These are phyloP conservation scores for Athelia psychrophila DNA, from an alignment of 1,284 basidiomycete genomes.

Conservation along the genomic window DNA sequence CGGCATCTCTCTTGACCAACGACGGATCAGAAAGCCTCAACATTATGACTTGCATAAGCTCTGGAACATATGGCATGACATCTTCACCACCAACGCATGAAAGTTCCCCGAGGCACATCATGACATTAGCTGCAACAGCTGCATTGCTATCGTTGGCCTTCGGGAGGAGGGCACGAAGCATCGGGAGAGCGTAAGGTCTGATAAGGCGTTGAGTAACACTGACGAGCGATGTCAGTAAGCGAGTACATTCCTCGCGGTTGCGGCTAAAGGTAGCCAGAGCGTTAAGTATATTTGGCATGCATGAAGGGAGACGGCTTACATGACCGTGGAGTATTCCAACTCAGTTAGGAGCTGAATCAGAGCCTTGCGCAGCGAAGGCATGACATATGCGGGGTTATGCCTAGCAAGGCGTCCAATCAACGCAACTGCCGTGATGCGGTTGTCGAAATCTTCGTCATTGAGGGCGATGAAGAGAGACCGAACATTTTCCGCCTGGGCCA, in stretches of 20 bases:
- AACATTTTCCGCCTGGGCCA: constrained; percentile 99
- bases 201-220: constrained; percentile 92
- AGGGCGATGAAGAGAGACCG: constrained; percentile 96
- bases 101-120: constrained; percentile 95
- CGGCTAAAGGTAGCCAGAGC: constrained; percentile 40
- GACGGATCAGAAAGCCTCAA: constrained; percentile 86
- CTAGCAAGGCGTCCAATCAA: constrained; percentile 94
- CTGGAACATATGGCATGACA: constrained; percentile 77
- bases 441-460: constrained; percentile 96
- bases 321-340: constrained; percentile 92
- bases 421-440: constrained; percentile 86
- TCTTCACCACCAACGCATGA: constrained; percentile 95
- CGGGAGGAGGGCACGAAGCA: constrained; percentile 87
- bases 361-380: constrained; percentile 95
- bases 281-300: no score
- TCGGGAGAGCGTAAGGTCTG: constrained; percentile 96
- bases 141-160: constrained; percentile 87
- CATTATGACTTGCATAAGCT: constrained; percentile 90
- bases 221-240: constrained; percentile 83
- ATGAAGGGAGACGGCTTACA: constrained; percentile 52
- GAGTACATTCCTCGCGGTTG: constrained; percentile 91
- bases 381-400: constrained; percentile 98
- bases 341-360: constrained; percentile 97
- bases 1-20: constrained; percentile 88
- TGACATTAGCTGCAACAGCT: constrained; percentile 88